phyloP scores from a whole-genome alignment of 169 alveolate species.

The Condylostoma magnum region DNA sequence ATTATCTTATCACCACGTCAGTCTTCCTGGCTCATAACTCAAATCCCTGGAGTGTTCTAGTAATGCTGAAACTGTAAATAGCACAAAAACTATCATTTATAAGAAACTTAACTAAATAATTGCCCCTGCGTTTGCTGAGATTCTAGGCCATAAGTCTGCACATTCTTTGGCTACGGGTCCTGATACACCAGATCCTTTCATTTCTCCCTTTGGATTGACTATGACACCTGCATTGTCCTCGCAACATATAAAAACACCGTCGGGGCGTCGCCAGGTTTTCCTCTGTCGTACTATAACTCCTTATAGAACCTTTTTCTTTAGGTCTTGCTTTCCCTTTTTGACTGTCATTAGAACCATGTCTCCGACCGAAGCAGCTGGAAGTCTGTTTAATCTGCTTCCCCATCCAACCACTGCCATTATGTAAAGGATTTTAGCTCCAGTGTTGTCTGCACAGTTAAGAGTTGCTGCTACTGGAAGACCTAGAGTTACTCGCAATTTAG shows the following conservation, averaged over 20 bases:
- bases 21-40: no score
- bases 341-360: conserved; percentile 98
- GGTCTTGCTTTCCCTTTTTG: conserved; percentile 99
- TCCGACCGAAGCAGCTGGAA: conserved; percentile 99
- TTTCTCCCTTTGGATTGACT: conserved; percentile 99
- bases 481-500: conserved; percentile 86
- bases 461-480: conserved; percentile 98
- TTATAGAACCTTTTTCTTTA: conserved; percentile 97
- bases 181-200: conserved; percentile 99
- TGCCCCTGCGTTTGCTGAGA: conserved; percentile 98
- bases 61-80: no score
- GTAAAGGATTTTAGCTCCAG: conserved; percentile 98
- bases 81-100: no score
- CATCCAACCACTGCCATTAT: conserved; percentile 97
- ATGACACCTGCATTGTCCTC: conserved; percentile 99
- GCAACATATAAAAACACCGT: conserved; percentile 97
- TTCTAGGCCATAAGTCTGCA: conserved; percentile 99
- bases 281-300: conserved; percentile 99
- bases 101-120: conserved; percentile 91
- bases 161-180: conserved; percentile 99
- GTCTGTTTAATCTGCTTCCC: conserved; percentile 96
- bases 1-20: no score
- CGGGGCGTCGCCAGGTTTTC: conserved; percentile 98
- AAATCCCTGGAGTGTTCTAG: no score
- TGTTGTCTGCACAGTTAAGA: conserved; percentile 98